Conservation (phyloP, 164 flowering plant genomes). For the Macadamia integrifolia region DNA sequence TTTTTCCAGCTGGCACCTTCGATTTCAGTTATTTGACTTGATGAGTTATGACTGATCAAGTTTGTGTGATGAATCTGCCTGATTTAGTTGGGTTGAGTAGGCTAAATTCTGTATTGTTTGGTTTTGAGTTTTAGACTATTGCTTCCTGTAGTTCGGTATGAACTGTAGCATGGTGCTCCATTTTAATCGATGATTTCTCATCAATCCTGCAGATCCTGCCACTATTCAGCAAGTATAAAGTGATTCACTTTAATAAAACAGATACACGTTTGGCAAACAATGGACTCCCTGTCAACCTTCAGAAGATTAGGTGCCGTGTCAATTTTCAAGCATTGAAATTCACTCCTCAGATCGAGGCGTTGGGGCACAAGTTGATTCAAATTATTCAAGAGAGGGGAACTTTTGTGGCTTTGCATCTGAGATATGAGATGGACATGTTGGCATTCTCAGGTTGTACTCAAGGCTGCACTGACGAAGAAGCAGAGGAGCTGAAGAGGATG, state of each 20-base stretch:
- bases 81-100: too few species aligned
- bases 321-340: constrained; percentile 81
- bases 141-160: neutral
- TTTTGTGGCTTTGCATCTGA: constrained; percentile 76
- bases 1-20: too few species aligned
- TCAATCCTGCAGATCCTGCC: constrained; percentile 60
- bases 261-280: constrained; percentile 87
- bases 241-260: constrained; percentile 78
- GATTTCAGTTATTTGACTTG: too few species aligned
- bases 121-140: too few species aligned
- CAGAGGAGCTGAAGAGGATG: constrained; percentile 70
- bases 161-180: neutral
- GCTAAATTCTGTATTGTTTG: too few species aligned
- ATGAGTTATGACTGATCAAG: too few species aligned
- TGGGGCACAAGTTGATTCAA: constrained; percentile 66
- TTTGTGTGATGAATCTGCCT: too few species aligned
- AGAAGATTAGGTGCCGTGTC: constrained; percentile 81
- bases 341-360: constrained; percentile 63
- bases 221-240: constrained; percentile 53
- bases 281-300: constrained; percentile 59
- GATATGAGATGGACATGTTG: constrained; percentile 97
- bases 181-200: neutral
- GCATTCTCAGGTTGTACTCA: constrained; percentile 92
- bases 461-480: constrained; percentile 69
- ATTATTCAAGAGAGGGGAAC: constrained; percentile 61